These are phyloP conservation scores for Earliella scabrosa DNA, from an alignment of 1,284 basidiomycete genomes.

Conservation along the genomic window DNA sequence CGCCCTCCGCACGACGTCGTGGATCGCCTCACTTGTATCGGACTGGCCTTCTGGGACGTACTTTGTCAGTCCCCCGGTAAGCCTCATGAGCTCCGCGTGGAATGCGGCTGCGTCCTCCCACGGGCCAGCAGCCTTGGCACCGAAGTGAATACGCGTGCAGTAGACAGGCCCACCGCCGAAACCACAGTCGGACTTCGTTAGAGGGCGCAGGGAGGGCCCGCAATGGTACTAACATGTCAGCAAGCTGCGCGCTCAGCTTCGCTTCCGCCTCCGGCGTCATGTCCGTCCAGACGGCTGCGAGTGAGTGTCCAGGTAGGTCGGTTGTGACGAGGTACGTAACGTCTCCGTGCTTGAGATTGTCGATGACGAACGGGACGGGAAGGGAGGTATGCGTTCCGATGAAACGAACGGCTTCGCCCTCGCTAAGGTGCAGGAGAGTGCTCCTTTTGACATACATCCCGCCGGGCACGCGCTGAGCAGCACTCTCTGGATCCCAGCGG, in stretches of 20 bases:
- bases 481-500: constrained; percentile 3
- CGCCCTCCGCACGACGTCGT: neutral
- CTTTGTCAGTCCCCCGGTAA: neutral
- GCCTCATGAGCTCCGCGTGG: neutral
- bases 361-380: constrained; percentile 12
- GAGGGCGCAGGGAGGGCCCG: constrained; percentile 10
- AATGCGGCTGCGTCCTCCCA: constrained; percentile 4
- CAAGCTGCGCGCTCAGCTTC: constrained; percentile 7
- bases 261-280: constrained; percentile 8
- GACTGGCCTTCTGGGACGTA: neutral
- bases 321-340: constrained; percentile 2
- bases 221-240: constrained; percentile 10
- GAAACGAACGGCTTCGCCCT: constrained; percentile 10
- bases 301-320: neutral
- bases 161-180: constrained; percentile 14
- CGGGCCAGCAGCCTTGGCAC: neutral
- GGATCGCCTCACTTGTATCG: too few relatives aligned
- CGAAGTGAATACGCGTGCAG: constrained; percentile 3
- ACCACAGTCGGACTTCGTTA: constrained; percentile 9
- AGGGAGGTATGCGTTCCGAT: neutral
- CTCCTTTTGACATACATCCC: constrained; percentile 12
- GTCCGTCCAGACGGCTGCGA: neutral
- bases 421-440: neutral
- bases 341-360: constrained; percentile 2
- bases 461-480: constrained; percentile 8